Conservation (phyloP, 768 basidiomycete genomes). For the Peribolospora kevripleyi region DNA sequence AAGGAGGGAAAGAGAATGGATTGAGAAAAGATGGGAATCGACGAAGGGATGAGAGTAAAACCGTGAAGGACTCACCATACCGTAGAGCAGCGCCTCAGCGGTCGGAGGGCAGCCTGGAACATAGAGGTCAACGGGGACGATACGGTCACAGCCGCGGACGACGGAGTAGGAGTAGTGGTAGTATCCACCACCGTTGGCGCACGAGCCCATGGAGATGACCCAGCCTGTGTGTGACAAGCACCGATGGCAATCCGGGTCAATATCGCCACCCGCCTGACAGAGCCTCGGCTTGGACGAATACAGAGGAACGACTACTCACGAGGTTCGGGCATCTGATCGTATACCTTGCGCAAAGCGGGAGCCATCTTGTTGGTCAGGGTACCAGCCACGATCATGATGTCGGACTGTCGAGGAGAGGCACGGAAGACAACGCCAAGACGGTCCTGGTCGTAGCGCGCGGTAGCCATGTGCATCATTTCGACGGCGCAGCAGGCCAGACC, state of each 20-base stretch:
- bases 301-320: constrained; percentile 26
- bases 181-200: constrained; percentile 81
- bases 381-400: constrained; percentile 98
- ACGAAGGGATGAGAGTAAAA: not conserved
- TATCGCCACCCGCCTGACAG: not conserved
- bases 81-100: constrained; percentile 90
- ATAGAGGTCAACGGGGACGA: constrained; percentile 95
- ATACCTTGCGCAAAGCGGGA: constrained; percentile 83
- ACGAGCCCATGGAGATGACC: constrained; percentile 99
- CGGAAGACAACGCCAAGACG: constrained; percentile 92
- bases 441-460: constrained; percentile 95
- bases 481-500: constrained; percentile 98
- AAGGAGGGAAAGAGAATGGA: not conserved
- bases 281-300: not conserved
- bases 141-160: constrained; percentile 91
- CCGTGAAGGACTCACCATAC: constrained; percentile 16
- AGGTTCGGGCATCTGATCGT: constrained; percentile 97
- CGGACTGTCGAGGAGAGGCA: constrained; percentile 77
- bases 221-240: constrained; percentile 34
- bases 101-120: constrained; percentile 78
- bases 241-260: not conserved
- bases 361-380: constrained; percentile 99
- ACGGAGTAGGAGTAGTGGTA: constrained; percentile 98
- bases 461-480: constrained; percentile 99
- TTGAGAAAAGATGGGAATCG: not conserved